These are phyloP conservation scores for Raddia guianensis DNA, from an alignment of 176 grass and related monocot genomes.

Conservation along the genomic window DNA sequence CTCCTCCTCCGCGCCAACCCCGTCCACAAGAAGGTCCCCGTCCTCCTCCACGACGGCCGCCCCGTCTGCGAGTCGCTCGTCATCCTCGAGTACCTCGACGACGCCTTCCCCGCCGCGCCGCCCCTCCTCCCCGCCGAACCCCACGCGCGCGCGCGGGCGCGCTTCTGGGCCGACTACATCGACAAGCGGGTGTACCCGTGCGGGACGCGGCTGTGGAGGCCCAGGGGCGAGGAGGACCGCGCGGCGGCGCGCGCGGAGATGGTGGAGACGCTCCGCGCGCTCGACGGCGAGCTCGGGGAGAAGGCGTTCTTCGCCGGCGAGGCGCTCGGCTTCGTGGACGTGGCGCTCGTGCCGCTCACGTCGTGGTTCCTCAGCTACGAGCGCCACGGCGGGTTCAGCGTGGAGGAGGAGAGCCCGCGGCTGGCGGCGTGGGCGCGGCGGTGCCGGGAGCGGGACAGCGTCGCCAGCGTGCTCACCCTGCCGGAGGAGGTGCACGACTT, in stretches of 20 bases:
- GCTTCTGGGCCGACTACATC: slow-evolving; percentile 52
- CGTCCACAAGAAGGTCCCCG: slow-evolving; percentile 51
- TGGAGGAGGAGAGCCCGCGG: slow-evolving; percentile 32
- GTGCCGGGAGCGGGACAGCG: slow-evolving; percentile 46
- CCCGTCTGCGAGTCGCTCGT: slow-evolving; percentile 40
- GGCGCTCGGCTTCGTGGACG: slow-evolving; percentile 44
- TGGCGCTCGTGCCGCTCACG: slow-evolving; percentile 34
- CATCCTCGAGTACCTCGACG: slow-evolving; percentile 57
- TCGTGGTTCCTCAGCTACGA: slow-evolving; percentile 33
- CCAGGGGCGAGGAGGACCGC: slow-evolving; percentile 17
- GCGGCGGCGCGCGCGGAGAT: slow-evolving; percentile 34
- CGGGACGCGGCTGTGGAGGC: slow-evolving; percentile 28
- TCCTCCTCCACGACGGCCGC: slow-evolving; percentile 44
- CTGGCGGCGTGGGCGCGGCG: slow-evolving; percentile 34
- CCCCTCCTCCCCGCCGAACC: slow-evolving; percentile 27
- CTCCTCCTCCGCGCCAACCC: slow-evolving; percentile 55
- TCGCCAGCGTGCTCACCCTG: slow-evolving; percentile 23
- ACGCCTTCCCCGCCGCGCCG: slow-evolving; percentile 9
- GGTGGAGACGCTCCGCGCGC: neutral
- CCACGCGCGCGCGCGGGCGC: slow-evolving; percentile 28
- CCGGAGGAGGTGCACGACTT: slow-evolving; percentile 43
- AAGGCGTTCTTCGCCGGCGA: slow-evolving; percentile 44
- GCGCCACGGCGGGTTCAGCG: slow-evolving; percentile 28
- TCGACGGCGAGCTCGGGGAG: neutral
- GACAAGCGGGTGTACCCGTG: slow-evolving; percentile 46